These are phyloP conservation scores for Nectriaceae sp. DNA, from an alignment of 2,329 filamentous ascomycete species.

Conservation along the genomic window DNA sequence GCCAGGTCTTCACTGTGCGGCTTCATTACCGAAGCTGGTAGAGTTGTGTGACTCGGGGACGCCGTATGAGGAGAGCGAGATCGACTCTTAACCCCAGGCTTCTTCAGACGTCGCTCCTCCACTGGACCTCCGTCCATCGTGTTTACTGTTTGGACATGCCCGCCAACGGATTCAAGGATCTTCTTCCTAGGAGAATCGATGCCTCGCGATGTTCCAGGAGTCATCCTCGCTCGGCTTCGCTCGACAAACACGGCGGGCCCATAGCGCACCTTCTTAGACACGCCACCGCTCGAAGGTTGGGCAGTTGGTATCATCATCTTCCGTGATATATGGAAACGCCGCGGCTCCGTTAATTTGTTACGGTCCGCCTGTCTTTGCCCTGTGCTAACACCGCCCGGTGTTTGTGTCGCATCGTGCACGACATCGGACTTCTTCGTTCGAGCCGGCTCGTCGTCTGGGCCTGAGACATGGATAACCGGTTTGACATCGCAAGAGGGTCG, in stretches of 20 bases:
- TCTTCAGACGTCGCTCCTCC: constrained; percentile 34
- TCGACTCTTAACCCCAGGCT: constrained; percentile 32
- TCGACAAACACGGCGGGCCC: constrained; percentile 58
- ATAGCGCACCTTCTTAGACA: constrained; percentile 44
- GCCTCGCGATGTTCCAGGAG: constrained; percentile 22
- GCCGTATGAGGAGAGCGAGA: constrained; percentile 24
- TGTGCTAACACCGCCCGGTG: constrained; percentile 3
- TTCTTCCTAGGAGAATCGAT: constrained; percentile 4
- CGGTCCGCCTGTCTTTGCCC: constrained; percentile 13
- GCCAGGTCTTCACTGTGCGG: constrained; percentile 48
- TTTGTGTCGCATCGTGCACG: neutral
- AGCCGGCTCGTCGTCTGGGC: constrained; percentile 34
- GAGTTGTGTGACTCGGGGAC: constrained; percentile 23
- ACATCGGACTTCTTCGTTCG: constrained; percentile 14
- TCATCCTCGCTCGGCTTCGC: constrained; percentile 44
- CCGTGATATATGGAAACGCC: constrained; percentile 58
- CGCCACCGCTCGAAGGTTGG: constrained; percentile 25
- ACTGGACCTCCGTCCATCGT: constrained; percentile 10
- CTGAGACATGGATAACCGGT: constrained; percentile 53
- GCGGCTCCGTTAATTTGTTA: constrained; percentile 37
- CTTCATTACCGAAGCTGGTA: constrained; percentile 36
- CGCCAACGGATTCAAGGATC: neutral
- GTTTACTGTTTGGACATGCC: neutral
- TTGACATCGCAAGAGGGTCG: constrained; percentile 22
- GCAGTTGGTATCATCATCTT: constrained; percentile 40